Evolutionary conservation across 495 filamentous ascomycete species (phyloP).

Genomic region (Xanthoparmelia taractica): DNA sequence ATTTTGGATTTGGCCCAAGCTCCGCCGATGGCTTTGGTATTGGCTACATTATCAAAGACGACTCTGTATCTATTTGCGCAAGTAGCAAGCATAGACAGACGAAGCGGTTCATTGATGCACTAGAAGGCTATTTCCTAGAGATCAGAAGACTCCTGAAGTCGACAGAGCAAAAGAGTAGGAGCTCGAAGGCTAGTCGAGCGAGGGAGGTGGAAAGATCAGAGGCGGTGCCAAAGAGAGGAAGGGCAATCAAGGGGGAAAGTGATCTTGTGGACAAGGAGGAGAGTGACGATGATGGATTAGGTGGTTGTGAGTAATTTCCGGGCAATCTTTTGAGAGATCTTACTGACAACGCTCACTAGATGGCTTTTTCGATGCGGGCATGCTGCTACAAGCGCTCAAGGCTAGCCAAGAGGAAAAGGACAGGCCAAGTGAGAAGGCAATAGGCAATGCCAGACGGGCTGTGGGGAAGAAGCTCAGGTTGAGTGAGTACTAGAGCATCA

Average conservation of each 20-base stretch:
- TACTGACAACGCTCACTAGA: conserved; percentile 46
- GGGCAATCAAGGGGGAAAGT: conserved; percentile 42
- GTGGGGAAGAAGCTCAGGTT: conserved; percentile 74
- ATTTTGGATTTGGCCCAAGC: conserved; percentile 94
- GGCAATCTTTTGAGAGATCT: conserved; percentile 14
- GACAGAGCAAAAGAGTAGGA: conserved; percentile 49
- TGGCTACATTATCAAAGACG: conserved; percentile 98
- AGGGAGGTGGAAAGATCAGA: conserved; percentile 57
- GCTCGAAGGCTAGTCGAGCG: conserved; percentile 51
- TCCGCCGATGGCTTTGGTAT: conserved; percentile 95
- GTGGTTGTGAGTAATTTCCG: conserved; percentile 67
- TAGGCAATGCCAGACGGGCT: conserved; percentile 46
- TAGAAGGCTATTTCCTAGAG: conserved; percentile 85
- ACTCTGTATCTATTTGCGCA: conserved; percentile 84
- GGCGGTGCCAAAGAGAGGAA: conserved; percentile 33
- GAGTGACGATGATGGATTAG: conserved; percentile 81
- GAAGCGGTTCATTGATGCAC: conserved; percentile 74
- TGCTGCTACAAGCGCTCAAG: conserved; percentile 83
- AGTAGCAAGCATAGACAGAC: conserved; percentile 90
- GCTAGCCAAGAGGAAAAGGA: conserved; percentile 48
- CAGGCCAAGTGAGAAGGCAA: conserved; percentile 35
- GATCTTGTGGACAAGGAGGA: conserved; percentile 51
- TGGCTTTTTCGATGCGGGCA: conserved; percentile 93
- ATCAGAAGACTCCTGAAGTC: conserved; percentile 73
- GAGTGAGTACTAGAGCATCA: conserved; percentile 53